phyloP scores from a whole-genome alignment of 73 alveolate species.

The Urostyla sp. region DNA sequence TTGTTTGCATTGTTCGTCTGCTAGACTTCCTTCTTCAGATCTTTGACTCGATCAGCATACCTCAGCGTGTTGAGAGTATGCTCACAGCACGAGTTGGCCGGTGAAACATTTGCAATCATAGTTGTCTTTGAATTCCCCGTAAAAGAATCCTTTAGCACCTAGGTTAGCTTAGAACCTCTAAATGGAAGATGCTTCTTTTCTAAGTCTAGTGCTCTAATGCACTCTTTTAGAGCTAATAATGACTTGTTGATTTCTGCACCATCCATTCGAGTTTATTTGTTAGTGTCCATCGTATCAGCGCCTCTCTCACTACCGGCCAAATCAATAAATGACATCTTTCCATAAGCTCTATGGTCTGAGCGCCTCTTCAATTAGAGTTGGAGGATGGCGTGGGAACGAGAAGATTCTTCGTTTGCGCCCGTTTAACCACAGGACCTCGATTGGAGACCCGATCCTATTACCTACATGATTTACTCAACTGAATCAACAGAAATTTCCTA shows the following conservation, averaged over 20 bases:
- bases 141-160: slow-evolving; percentile 99
- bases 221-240: slow-evolving; percentile 99
- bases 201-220: slow-evolving; percentile 99
- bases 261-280: slow-evolving; percentile 97
- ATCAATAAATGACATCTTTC: slow-evolving; percentile 97
- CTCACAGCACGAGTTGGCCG: slow-evolving; percentile 95
- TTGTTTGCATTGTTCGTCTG: not conserved
- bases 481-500: slow-evolving; percentile 79
- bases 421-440: slow-evolving; percentile 95
- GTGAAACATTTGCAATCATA: slow-evolving; percentile 99
- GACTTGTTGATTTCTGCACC: slow-evolving; percentile 99
- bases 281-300: slow-evolving; percentile 98
- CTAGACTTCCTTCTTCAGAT: slow-evolving; percentile 86
- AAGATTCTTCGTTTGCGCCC: slow-evolving; percentile 95
- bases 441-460: slow-evolving; percentile 88
- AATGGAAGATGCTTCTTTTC: slow-evolving; percentile 98
- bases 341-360: slow-evolving; percentile 79
- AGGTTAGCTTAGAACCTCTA: slow-evolving; percentile 98
- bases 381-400: slow-evolving; percentile 94
- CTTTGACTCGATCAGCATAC: slow-evolving; percentile 99
- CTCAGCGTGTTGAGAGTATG: slow-evolving; percentile 99
- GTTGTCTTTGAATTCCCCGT: slow-evolving; percentile 97
- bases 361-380: slow-evolving; percentile 81
- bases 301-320: slow-evolving; percentile 99
- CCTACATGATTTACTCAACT: slow-evolving; percentile 89